phyloP scores from a whole-genome alignment of 192 early-diverging fungal genomes.

The Coemansia sp. region DNA sequence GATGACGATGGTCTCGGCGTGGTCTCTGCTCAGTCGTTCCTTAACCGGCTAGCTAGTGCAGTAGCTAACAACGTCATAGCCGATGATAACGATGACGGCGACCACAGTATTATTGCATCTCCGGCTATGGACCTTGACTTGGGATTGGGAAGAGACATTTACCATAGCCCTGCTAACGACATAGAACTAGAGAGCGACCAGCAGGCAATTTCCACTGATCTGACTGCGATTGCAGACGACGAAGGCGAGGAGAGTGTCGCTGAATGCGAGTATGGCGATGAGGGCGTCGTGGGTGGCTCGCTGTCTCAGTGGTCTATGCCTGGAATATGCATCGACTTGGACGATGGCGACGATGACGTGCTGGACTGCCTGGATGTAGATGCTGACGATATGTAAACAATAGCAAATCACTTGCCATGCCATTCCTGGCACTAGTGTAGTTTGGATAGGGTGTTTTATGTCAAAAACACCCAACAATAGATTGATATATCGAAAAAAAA shows the following conservation, averaged over 20 bases:
- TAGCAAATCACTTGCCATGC: neutral
- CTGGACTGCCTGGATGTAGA: conserved; percentile 54
- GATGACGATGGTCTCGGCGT: conserved; percentile 17
- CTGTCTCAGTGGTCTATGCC: conserved; percentile 47
- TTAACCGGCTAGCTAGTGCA: conserved; percentile 28
- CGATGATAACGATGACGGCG: neutral
- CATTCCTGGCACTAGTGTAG: no score
- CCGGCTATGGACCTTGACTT: neutral
- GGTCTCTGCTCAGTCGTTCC: conserved; percentile 32
- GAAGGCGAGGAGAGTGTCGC: conserved; percentile 1
- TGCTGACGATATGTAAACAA: conserved; percentile 39
- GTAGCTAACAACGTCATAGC: conserved; percentile 6
- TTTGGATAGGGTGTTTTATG: no score
- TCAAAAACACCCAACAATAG: neutral
- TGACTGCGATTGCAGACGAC: neutral
- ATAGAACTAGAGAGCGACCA: neutral
- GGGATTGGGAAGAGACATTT: neutral
- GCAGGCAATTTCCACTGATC: neutral
- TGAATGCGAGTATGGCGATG: conserved; percentile 20
- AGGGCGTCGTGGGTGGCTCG: conserved; percentile 41
- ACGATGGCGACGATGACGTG: conserved; percentile 23
- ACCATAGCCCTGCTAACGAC: neutral
- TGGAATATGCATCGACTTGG: conserved; percentile 7
- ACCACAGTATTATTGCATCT: neutral
- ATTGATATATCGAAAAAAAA: conserved; percentile 18